Evolutionary conservation across 2,329 filamentous ascomycete species (phyloP).

Genomic region (Phoma sp.): DNA sequence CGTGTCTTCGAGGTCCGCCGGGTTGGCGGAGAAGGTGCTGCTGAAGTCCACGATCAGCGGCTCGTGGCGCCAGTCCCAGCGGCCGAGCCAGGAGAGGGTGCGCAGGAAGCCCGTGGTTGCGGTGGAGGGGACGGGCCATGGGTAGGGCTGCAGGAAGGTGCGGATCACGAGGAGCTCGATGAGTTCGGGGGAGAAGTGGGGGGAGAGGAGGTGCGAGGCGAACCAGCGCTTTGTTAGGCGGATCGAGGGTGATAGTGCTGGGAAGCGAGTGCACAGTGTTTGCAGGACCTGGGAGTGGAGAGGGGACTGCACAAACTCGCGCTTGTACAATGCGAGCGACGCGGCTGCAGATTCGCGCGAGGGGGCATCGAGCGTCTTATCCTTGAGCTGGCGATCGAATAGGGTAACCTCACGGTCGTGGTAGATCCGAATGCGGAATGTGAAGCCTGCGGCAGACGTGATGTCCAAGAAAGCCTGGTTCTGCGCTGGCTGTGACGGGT

Average conservation of each 20-base stretch:
- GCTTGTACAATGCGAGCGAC: slow-evolving; percentile 73
- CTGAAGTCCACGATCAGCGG: slow-evolving; percentile 81
- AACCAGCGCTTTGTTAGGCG: slow-evolving; percentile 92
- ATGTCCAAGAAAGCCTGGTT: slow-evolving; percentile 87
- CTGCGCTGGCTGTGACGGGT: slow-evolving; percentile 68
- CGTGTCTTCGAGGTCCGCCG: slow-evolving; percentile 26
- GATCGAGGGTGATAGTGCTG: slow-evolving; percentile 79
- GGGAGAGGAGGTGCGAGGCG: slow-evolving; percentile 76
- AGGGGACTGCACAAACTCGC: slow-evolving; percentile 73
- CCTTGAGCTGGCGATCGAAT: slow-evolving; percentile 77
- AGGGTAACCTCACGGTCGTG: slow-evolving; percentile 85
- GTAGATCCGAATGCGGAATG: slow-evolving; percentile 85
- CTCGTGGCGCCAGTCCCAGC: slow-evolving; percentile 90
- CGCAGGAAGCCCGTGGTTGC: slow-evolving; percentile 80
- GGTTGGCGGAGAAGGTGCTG: slow-evolving; percentile 27
- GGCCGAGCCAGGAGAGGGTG: slow-evolving; percentile 76
- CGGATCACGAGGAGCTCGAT: slow-evolving; percentile 82
- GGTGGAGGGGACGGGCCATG: slow-evolving; percentile 79
- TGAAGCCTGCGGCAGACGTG: slow-evolving; percentile 70
- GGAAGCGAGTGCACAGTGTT: slow-evolving; percentile 79
- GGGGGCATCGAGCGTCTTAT: slow-evolving; percentile 70
- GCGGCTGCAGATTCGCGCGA: slow-evolving; percentile 71
- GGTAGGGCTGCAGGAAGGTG: slow-evolving; percentile 80
- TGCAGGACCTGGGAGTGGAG: slow-evolving; percentile 82
- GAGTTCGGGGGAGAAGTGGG: slow-evolving; percentile 78